Conservation (phyloP, 73 alveolate genomes). For the Durusdinium trenchii region DNA sequence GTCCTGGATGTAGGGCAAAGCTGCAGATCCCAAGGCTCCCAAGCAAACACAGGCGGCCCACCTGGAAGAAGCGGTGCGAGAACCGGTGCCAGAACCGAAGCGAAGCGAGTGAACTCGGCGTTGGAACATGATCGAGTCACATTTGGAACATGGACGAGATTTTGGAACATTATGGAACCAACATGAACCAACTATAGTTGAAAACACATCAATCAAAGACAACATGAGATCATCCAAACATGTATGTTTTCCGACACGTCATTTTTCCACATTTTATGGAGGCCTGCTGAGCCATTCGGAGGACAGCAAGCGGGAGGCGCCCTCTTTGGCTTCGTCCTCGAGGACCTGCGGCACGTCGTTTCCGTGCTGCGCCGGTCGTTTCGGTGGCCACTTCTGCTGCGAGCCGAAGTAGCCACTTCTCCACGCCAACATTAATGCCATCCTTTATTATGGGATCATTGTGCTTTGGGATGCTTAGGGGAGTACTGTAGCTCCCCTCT, state of each 20-base stretch:
- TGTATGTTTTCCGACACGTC: too few relatives aligned
- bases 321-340: slow-evolving; percentile 4
- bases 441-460: too few relatives aligned
- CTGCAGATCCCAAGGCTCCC: slow-evolving; percentile 42
- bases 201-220: not conserved
- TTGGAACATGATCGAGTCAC: not conserved
- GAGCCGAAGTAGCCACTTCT: too few relatives aligned
- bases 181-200: too few relatives aligned
- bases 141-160: not conserved
- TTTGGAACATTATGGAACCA: too few relatives aligned
- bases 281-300: slow-evolving; percentile 18
- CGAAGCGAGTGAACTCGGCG: not conserved
- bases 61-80: not conserved
- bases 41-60: slow-evolving; percentile 76
- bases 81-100: not conserved
- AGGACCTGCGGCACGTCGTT: slow-evolving; percentile 57
- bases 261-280: too few relatives aligned
- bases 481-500: too few relatives aligned
- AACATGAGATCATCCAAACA: not conserved
- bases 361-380: too few relatives aligned
- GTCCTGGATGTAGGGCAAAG: slow-evolving; percentile 17
- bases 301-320: not conserved
- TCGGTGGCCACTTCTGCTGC: too few relatives aligned
- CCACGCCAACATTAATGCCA: too few relatives aligned
- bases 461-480: too few relatives aligned